Evolutionary conservation across 306 rosid species (phyloP).

Genomic region (Morella rubra): DNA sequence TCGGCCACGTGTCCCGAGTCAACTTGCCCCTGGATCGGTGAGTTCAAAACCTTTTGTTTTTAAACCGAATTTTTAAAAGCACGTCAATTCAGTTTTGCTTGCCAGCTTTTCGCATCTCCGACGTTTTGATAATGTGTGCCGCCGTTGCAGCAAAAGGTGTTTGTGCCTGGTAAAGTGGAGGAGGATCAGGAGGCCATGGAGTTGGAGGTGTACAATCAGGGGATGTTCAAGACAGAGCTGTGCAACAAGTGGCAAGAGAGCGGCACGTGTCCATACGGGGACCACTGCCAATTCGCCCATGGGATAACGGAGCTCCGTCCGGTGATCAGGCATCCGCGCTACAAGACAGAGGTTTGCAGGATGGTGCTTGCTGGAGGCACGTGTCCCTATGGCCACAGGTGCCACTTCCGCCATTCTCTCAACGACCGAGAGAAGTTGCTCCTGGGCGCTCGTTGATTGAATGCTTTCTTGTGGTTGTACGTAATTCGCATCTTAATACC

Average conservation of each 20-base stretch:
- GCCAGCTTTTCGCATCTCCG: background rate
- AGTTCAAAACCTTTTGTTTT: constrained; percentile 1
- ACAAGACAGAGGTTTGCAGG: constrained; percentile 92
- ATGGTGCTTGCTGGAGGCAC: constrained; percentile 69
- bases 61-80: background rate
- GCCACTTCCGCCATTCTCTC: constrained; percentile 96
- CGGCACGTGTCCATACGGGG: constrained; percentile 78
- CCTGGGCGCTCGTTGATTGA: constrained; percentile 5
- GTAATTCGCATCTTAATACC: background rate
- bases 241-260: constrained; percentile 95
- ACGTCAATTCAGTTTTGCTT: background rate
- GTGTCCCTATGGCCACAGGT: constrained; percentile 91
- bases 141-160: constrained; percentile 38
- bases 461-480: background rate
- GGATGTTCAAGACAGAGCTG: constrained; percentile 89
- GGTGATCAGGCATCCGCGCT: constrained; percentile 90
- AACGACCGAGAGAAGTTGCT: constrained; percentile 57
- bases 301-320: constrained; percentile 90
- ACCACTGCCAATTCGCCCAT: constrained; percentile 84
- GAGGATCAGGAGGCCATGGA: constrained; percentile 58
- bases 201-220: constrained; percentile 76
- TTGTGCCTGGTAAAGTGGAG: constrained; percentile 28
- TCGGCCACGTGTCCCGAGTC: constrained; percentile 22
- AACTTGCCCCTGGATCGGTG: constrained; percentile 21
- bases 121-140: constrained; percentile 6